Percentiles rank a stretch among this genome's conserved stretches.
phyloP scores from a whole-genome alignment of 2,329 filamentous ascomycete species.

The Aspergillus sp. region DNA sequence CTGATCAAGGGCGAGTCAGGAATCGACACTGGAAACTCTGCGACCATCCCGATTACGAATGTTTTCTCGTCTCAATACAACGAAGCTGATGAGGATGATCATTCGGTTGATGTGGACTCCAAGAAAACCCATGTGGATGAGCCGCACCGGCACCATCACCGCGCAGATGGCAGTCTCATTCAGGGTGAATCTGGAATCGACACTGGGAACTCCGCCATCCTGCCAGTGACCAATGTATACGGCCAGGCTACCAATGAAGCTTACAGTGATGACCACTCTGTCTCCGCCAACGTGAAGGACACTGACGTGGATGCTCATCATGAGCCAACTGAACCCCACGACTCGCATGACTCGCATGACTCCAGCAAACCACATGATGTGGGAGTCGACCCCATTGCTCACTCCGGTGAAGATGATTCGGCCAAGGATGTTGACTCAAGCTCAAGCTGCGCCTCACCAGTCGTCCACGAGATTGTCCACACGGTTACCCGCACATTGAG shows the following conservation, averaged over 20 bases:
- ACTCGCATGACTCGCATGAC: no score
- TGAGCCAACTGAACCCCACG: neutral
- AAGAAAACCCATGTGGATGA: neutral
- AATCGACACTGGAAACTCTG: constrained; percentile 9
- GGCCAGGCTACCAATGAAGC: neutral
- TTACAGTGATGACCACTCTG: constrained; percentile 12
- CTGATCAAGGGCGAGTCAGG: constrained; percentile 4
- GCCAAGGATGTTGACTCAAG: neutral
- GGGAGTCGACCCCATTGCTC: neutral
- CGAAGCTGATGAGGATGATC: constrained; percentile 11
- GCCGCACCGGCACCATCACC: neutral
- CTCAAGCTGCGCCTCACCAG: neutral
- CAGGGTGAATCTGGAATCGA: constrained; percentile 28
- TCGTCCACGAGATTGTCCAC: constrained; percentile 27
- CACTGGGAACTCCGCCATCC: constrained; percentile 17
- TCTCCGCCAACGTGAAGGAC: neutral
- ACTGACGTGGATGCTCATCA: neutral
- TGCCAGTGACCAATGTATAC: neutral
- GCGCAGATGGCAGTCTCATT: constrained; percentile 7
- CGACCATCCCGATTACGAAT: neutral
- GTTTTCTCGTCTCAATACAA: neutral
- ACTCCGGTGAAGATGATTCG: neutral
- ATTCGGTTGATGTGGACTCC: constrained; percentile 4
- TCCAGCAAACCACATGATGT: no score
- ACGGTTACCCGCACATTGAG: constrained; percentile 30